Evolutionary conservation across 306 rosid species (phyloP), one percentile per base, ranked within the genome.

Genomic region (Mucuna pruriens): DNA sequence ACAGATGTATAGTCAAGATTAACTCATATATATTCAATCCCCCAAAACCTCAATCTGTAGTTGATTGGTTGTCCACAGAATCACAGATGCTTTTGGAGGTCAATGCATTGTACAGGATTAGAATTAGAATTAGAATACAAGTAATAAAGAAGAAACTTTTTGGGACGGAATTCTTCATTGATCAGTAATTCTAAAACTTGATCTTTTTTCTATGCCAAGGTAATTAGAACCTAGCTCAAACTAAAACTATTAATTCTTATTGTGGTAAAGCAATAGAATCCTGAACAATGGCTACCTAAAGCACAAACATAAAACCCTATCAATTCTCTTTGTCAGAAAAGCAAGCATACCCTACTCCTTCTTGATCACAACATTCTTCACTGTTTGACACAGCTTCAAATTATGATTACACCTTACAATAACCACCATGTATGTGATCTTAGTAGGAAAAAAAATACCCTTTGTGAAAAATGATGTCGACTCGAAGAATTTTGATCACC

Each of bases 401-500:
- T 57, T 61, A 65, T 11, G 58, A 39, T 22, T 9, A 80, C 45
- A 55, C 65, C 40, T 26, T 39, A 49, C 1, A 39, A 7, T 22
- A 34, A 69, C 67, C 74, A 78, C 58, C 6, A 25, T 15, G 25
- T 29, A 22, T 48, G 26, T 82, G 48, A 70, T 70, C 69, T 49
- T 13, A 26, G 48, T 55, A 39, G 23, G 10, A 0, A 7, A 46
- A 63, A 64, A 66, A 82, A 82, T 51, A 68, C 64, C 70, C 75
- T 60, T 51, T 19, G 44, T 46, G 62, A 42, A 62, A 76, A 76
- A 76, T 9, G 54, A 40, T 13, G 64, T 20, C 12, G 63, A 22
- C 25, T 51, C 69, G n/a, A 45, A 61, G n/a, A 45, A 81, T 33
- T 19, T 46, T 29, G 23, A 79, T 75, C 82, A 34, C 79, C 72